Conservation (phyloP, 2,329 filamentous ascomycete genomes). For the Arthrocladium fulminans region DNA sequence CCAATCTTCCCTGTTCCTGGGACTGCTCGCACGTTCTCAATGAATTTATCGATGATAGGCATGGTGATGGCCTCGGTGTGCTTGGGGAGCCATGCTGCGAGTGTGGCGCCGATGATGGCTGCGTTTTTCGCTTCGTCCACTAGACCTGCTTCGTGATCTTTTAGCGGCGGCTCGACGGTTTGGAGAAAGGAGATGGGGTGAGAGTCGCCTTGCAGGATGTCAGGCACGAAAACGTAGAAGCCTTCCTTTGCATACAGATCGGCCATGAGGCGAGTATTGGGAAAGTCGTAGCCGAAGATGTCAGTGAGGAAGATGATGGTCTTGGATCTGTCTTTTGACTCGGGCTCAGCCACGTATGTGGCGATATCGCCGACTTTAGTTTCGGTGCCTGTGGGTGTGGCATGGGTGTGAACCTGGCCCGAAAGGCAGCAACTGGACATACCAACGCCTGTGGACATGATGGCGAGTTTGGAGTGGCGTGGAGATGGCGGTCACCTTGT, state of each 20-base stretch:
- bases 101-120: constrained; percentile 32
- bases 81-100: constrained; percentile 36
- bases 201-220: constrained; percentile 33
- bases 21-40: constrained; percentile 30
- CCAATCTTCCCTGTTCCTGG: constrained; percentile 37
- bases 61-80: constrained; percentile 36
- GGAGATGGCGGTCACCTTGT: too few species aligned
- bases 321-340: constrained; percentile 33
- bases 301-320: constrained; percentile 40
- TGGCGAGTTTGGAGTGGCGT: constrained; percentile 1
- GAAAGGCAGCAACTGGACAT: constrained; percentile 36
- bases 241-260: constrained; percentile 40
- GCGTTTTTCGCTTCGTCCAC: constrained; percentile 35
- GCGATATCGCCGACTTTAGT: constrained; percentile 33
- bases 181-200: constrained; percentile 34
- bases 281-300: constrained; percentile 43
- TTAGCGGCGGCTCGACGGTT: constrained; percentile 35
- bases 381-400: constrained; percentile 28
- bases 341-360: constrained; percentile 39
- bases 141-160: constrained; percentile 30
- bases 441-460: constrained; percentile 33
- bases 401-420: constrained; percentile 22
- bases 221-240: constrained; percentile 39
- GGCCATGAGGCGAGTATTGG: constrained; percentile 39
- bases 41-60: constrained; percentile 38